phyloP scores from a whole-genome alignment of 1,139 yeast genomes.

The Meyerozyma carpophila region DNA sequence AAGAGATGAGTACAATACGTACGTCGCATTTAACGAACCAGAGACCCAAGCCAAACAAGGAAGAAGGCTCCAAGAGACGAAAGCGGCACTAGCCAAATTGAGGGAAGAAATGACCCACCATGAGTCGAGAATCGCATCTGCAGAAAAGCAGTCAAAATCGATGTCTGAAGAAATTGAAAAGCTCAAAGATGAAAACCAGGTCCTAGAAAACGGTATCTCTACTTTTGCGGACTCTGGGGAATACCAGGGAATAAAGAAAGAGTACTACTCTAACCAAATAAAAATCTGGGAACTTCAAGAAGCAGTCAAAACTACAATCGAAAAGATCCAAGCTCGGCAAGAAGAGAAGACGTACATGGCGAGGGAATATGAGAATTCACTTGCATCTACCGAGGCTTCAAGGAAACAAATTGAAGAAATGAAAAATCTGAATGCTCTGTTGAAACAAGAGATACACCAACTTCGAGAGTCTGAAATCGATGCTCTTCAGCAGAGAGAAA shows the following conservation, averaged over 20 bases:
- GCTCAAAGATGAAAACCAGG: slow-evolving; percentile 15
- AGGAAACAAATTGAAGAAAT: slow-evolving; percentile 31
- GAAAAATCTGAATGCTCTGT: slow-evolving; percentile 21
- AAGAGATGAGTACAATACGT: slow-evolving; percentile 23
- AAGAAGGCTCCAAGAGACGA: slow-evolving; percentile 28
- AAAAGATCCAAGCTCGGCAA: slow-evolving; percentile 30
- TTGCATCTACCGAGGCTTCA: slow-evolving; percentile 50
- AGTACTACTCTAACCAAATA: slow-evolving; percentile 24
- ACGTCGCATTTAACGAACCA: slow-evolving; percentile 18
- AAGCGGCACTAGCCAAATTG: slow-evolving; percentile 21
- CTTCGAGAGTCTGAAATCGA: slow-evolving; percentile 18
- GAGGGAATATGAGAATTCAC: slow-evolving; percentile 59
- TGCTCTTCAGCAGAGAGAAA: slow-evolving; percentile 17
- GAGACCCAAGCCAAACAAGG: slow-evolving; percentile 22
- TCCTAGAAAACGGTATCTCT: slow-evolving; percentile 16
- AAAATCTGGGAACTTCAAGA: slow-evolving; percentile 36
- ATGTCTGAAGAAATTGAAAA: slow-evolving; percentile 28
- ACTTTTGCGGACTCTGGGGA: slow-evolving; percentile 14
- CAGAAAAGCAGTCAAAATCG: slow-evolving; percentile 34
- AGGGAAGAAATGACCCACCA: slow-evolving; percentile 35
- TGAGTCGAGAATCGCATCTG: slow-evolving; percentile 34
- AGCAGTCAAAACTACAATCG: slow-evolving; percentile 30
- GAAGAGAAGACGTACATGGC: slow-evolving; percentile 63
- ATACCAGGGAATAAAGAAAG: slow-evolving; percentile 12
- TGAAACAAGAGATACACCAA: slow-evolving; percentile 19